These are phyloP conservation scores for Ulvella scutata DNA, from an alignment of 139 green algal species.

Conservation along the genomic window DNA sequence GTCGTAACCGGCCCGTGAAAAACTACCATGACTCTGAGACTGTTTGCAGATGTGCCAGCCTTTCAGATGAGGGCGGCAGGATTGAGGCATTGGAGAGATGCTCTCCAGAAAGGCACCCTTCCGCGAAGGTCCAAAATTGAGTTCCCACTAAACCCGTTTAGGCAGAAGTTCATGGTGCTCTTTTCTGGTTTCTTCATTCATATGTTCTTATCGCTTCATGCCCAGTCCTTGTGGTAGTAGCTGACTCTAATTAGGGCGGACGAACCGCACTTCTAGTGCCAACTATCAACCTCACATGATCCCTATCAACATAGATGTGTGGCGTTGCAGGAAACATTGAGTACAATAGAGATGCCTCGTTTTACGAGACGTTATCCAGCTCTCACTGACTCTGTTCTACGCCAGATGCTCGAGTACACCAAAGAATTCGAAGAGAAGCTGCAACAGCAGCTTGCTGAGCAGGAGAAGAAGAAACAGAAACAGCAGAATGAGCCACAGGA, in stretches of 20 bases:
- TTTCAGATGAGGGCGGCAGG: background rate
- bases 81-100: background rate
- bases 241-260: too few species aligned
- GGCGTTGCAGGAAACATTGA: slow-evolving; percentile 34
- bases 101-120: background rate
- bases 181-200: background rate
- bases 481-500: slow-evolving; percentile 9
- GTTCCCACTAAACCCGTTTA: slow-evolving; percentile 70
- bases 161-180: slow-evolving; percentile 49
- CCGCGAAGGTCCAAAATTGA: slow-evolving; percentile 12
- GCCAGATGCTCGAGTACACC: slow-evolving; percentile 49
- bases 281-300: too few species aligned
- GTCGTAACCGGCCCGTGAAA: too few species aligned
- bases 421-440: slow-evolving; percentile 64
- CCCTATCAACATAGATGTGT: too few species aligned
- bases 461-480: slow-evolving; percentile 20
- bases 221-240: background rate
- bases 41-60: background rate
- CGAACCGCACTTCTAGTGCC: too few species aligned
- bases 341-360: slow-evolving; percentile 66
- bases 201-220: background rate
- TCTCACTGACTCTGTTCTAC: slow-evolving; percentile 57
- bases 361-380: slow-evolving; percentile 68
- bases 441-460: slow-evolving; percentile 19
- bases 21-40: too few species aligned